A percentile compares a stretch with the other conserved stretches of the same genome.
Evolutionary conservation across 2,329 filamentous ascomycete species (phyloP).

Genomic region (Penicillium freii): DNA sequence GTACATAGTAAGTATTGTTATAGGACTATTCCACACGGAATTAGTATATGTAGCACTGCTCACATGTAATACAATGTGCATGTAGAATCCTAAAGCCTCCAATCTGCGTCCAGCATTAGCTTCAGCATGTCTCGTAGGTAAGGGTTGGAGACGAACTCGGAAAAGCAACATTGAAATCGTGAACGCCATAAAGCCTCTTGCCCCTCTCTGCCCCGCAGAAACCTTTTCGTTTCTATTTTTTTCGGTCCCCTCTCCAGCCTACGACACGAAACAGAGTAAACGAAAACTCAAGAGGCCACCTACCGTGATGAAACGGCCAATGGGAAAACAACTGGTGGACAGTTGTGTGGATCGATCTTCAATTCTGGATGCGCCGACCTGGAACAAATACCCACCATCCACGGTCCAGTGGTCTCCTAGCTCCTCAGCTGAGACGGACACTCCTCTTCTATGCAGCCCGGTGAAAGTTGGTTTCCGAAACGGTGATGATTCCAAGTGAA

Average conservation of each 20-base stretch:
- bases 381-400: slow-evolving; percentile 14
- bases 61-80: background rate
- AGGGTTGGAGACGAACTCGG: background rate
- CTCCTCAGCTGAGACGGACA: background rate
- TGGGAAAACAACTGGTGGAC: slow-evolving; percentile 9
- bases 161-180: slow-evolving; percentile 11
- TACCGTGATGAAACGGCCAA: slow-evolving; percentile 10
- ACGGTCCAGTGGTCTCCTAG: slow-evolving; percentile 7
- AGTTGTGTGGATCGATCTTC: slow-evolving; percentile 17
- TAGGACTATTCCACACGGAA: background rate
- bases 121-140: background rate
- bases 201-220: slow-evolving; percentile 20
- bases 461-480: background rate
- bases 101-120: background rate
- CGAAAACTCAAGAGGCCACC: slow-evolving; percentile 3
- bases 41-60: background rate
- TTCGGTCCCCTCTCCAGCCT: slow-evolving; percentile 2
- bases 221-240: slow-evolving; percentile 22
- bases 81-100: background rate
- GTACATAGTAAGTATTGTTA: background rate
- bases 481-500: background rate
- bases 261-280: background rate
- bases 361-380: slow-evolving; percentile 17
- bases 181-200: slow-evolving; percentile 4
- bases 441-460: slow-evolving; percentile 9